A percentile compares a stretch with the other conserved stretches of the same genome.
These are phyloP conservation scores for Claviceps africana DNA, from an alignment of 2,329 filamentous ascomycete genomes.

Conservation along the genomic window DNA sequence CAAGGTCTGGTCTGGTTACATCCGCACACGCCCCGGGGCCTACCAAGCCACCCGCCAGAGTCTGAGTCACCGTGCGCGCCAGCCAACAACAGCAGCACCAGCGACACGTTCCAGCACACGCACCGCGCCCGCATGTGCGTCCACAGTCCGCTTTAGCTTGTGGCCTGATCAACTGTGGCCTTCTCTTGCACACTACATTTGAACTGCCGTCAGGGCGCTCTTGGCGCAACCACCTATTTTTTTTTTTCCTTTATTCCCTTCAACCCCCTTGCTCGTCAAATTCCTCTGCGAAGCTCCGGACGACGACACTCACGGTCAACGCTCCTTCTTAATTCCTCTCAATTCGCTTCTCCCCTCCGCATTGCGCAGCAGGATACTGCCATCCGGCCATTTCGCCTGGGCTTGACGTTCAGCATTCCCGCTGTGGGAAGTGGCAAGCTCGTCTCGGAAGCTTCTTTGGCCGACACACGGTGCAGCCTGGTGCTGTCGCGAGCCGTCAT, in stretches of 20 bases:
- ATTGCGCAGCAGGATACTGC: conserved; percentile 1
- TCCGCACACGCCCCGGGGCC: conserved; percentile 1
- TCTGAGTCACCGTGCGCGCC: neutral
- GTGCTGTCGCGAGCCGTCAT: neutral
- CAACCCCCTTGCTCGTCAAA: neutral
- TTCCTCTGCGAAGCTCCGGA: neutral
- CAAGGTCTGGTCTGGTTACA: neutral
- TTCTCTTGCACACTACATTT: neutral
- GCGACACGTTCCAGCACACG: neutral
- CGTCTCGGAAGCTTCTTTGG: neutral
- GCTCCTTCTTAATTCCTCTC: neutral
- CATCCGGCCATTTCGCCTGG: neutral
- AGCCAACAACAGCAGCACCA: neutral
- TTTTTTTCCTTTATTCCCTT: neutral
- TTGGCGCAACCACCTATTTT: neutral
- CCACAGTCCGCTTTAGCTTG: neutral
- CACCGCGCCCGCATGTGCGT: neutral
- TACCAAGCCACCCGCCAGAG: neutral
- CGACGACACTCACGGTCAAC: neutral
- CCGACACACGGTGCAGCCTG: neutral
- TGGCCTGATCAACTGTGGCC: neutral
- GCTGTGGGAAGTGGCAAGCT: neutral
- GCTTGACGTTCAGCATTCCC: neutral
- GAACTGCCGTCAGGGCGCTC: neutral
- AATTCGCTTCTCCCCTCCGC: neutral